Conservation (phyloP, 306 rosid species). For the Rosa persica region DNA sequence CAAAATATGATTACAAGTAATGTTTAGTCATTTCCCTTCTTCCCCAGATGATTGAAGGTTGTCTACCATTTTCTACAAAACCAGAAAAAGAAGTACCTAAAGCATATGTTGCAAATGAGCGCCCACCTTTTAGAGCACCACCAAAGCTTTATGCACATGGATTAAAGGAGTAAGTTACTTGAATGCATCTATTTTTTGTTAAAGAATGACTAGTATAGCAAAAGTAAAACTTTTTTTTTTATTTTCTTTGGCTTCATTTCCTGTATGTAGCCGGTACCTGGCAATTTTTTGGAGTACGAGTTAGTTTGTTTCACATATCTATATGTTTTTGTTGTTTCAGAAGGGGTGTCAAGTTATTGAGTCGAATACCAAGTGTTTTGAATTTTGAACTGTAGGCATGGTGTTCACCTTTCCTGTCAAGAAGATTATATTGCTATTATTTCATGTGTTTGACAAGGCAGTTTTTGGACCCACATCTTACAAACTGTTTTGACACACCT, state of each 20-base stretch:
- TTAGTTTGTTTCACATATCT: neutral
- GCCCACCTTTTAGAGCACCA: constrained; percentile 83
- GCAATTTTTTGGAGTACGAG: neutral
- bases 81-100: constrained; percentile 64
- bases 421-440: neutral
- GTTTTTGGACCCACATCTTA: neutral
- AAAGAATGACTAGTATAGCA: neutral
- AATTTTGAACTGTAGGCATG: neutral
- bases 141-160: constrained; percentile 73
- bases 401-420: neutral
- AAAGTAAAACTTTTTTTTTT: neutral
- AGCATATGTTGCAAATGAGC: constrained; percentile 69
- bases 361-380: neutral
- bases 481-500: neutral
- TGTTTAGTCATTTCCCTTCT: constrained; percentile 1
- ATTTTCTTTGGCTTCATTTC: neutral
- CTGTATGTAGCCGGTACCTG: neutral
- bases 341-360: neutral
- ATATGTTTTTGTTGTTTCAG: neutral
- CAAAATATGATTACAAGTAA: constrained; percentile 20
- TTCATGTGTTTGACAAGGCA: neutral
- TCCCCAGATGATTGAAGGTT: constrained; percentile 89
- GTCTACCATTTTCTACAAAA: constrained; percentile 62
- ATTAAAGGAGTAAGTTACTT: constrained; percentile 62
- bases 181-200: neutral